Evolutionary conservation across 2,329 filamentous ascomycete genomes (phyloP), one percentile per base, ranked within the genome.

Genomic region (Colletotrichum theobromicola): DNA sequence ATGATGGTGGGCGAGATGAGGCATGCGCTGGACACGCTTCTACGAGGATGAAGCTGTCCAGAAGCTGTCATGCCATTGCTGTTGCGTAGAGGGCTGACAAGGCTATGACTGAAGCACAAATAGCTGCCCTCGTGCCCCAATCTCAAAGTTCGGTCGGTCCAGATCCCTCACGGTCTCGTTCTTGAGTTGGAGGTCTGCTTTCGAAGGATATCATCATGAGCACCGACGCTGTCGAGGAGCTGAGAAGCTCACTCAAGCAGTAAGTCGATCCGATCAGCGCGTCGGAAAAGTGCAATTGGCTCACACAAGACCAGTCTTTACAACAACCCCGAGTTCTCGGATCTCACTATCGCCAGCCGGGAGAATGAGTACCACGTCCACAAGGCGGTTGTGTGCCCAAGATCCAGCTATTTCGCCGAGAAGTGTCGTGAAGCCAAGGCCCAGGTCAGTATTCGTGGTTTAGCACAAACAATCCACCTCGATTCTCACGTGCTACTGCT

Each of bases 321-420:
- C 18, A 13, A 63, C 2, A 26, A 64, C 30, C 32, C 70, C 2
- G 65, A 70, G n/a, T 73, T 57, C 26, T 70, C 70, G 9, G 70
- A 73, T 32, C 58, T 73, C 9, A 73, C 66, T 1, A 73, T 73
- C 5, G 35, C 46, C 7, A 73, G 57, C 35, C 24, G 66, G 26
- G 42, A 73, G 9, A 8, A 26, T 8, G 60, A 70, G 37, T 70
- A 73, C 4, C 66, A 35, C 7, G 70, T 73, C 2, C 70, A 73
- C n/a, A 73, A 60, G 60, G 66, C 70, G 13, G 46, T 73, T 5
- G 70, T 73, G n/a, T 73, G 70, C 30, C 66, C 70, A 21, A 63
- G 70, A n/a, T 69, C 70, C 2, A 46, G 42, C 1, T 73, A 58
- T 46, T 70, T 73, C 53, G 66, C 70, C n/a, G n/a, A 32, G 6